Conservation (phyloP, 2,329 filamentous ascomycete genomes). For the Leptographium wingfieldii region DNA sequence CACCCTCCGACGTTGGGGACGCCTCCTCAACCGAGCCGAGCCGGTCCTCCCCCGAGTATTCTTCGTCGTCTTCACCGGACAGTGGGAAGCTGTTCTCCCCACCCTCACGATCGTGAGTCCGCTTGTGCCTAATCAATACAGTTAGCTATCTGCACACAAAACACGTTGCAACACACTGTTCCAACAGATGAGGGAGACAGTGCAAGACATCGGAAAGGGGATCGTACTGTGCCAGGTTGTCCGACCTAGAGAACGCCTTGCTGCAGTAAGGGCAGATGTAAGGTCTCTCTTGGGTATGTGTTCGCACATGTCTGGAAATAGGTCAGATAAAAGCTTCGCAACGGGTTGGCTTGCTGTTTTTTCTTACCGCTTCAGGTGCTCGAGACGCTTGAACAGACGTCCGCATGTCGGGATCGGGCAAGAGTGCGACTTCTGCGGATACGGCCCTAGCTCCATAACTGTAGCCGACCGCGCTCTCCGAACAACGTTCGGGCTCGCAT, state of each 20-base stretch:
- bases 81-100: conserved; percentile 45
- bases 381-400: conserved; percentile 94
- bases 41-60: conserved; percentile 70
- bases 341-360: conserved; percentile 21
- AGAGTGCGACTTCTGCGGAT: conserved; percentile 95
- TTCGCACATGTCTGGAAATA: conserved; percentile 81
- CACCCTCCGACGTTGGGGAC: conserved; percentile 58
- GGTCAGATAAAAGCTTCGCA: conserved; percentile 31
- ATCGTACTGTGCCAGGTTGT: conserved; percentile 93
- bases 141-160: conserved; percentile 21
- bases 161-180: background rate
- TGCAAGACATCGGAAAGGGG: conserved; percentile 24
- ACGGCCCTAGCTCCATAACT: conserved; percentile 90
- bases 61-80: conserved; percentile 77
- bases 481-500: conserved; percentile 58
- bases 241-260: conserved; percentile 96
- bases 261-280: conserved; percentile 97
- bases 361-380: conserved; percentile 95
- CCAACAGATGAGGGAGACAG: conserved; percentile 19
- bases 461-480: conserved; percentile 88
- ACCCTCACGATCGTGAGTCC: conserved; percentile 54
- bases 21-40: conserved; percentile 69
- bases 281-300: conserved; percentile 96
- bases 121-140: conserved; percentile 61
- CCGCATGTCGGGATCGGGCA: conserved; percentile 98